A percentile compares a stretch with the other conserved stretches of the same genome.
Conservation (phyloP, 768 basidiomycete genomes). For the Termitomyces sp. region DNA sequence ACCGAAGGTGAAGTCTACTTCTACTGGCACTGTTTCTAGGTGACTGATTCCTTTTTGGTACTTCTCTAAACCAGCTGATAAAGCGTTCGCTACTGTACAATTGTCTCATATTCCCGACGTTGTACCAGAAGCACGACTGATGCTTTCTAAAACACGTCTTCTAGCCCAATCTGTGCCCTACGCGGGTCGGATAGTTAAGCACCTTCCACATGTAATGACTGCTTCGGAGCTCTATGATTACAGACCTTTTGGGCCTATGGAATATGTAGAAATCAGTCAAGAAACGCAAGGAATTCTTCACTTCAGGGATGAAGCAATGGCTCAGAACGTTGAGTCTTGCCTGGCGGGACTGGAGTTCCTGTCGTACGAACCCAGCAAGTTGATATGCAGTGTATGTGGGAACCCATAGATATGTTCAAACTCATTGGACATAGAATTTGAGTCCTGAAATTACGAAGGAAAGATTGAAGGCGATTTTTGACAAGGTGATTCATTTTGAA, state of each 20-base stretch:
- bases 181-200: neutral
- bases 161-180: neutral
- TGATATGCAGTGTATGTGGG: neutral
- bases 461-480: neutral
- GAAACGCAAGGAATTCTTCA: conserved; percentile 2
- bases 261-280: conserved; percentile 2
- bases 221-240: neutral
- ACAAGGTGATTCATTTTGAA: neutral
- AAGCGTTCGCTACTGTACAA: conserved; percentile 1
- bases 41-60: neutral
- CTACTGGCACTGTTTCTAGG: neutral
- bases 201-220: neutral
- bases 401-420: neutral
- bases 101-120: neutral
- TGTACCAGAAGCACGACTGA: neutral
- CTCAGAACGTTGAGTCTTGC: neutral
- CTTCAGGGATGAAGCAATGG: neutral
- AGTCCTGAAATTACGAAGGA: neutral
- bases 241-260: conserved; percentile 1
- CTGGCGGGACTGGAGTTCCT: neutral
- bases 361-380: neutral
- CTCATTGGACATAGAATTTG: neutral
- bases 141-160: neutral
- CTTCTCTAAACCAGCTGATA: neutral
- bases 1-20: neutral